Percentiles rank a stretch among this genome's conserved stretches.
Evolutionary conservation across 495 filamentous ascomycete species (phyloP).

Genomic region (Penicillium canariense): DNA sequence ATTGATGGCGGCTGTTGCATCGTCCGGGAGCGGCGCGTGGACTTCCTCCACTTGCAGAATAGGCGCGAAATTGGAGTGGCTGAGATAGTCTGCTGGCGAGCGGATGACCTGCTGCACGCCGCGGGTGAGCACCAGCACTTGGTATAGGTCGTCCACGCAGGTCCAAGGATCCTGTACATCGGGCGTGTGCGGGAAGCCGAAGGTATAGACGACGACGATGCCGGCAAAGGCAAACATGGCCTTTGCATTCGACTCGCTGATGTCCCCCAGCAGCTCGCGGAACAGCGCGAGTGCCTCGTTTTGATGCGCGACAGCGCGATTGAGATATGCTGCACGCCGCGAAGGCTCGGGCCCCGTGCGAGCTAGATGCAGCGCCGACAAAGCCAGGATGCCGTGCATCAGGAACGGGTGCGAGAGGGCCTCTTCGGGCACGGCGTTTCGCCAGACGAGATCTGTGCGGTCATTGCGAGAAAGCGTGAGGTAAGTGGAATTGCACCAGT

Average conservation of each 20-base stretch:
- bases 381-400: constrained; percentile 52
- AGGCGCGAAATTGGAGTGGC: constrained; percentile 28
- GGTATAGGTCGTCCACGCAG: constrained; percentile 40
- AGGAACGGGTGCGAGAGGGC: constrained; percentile 47
- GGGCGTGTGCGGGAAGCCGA: constrained; percentile 44
- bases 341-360: constrained; percentile 26
- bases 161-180: constrained; percentile 36
- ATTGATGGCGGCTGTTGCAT: constrained; percentile 19
- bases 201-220: constrained; percentile 49
- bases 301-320: constrained; percentile 47
- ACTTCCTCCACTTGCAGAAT: constrained; percentile 31
- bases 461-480: constrained; percentile 31
- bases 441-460: constrained; percentile 42
- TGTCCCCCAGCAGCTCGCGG: constrained; percentile 37
- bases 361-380: constrained; percentile 49
- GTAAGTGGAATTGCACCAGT: constrained; percentile 42
- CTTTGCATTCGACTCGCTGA: constrained; percentile 44
- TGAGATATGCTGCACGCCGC: constrained; percentile 29
- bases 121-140: constrained; percentile 44
- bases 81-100: constrained; percentile 27
- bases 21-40: constrained; percentile 19
- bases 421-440: constrained; percentile 41
- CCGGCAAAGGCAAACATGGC: constrained; percentile 53
- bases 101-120: constrained; percentile 45
- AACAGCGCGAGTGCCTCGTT: constrained; percentile 47